Base-by-base conservation (phyloP, 495 filamentous ascomycete species). In the Aspergillus homomorphus region DNA sequence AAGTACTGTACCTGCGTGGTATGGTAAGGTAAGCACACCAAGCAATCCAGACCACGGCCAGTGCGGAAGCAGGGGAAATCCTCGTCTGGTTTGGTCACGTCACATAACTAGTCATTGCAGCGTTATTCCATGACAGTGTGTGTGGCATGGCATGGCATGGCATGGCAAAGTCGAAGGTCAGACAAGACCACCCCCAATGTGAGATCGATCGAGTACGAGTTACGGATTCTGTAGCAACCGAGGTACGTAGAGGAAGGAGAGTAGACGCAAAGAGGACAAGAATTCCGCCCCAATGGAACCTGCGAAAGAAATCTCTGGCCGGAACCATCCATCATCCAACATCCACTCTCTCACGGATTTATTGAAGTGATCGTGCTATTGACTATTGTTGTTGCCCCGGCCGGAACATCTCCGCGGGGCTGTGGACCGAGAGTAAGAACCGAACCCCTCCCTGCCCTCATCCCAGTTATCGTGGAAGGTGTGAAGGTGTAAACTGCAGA, bases 381-480 rank as follows among this genome's bases (percentile, higher is more conserved):
- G 33, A 38, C 8, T 38, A 12, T 12, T 38, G 10, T 38, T 12
- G 33, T 38, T 38, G 33, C 33, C n/a, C 48, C 48, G 24, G 48
- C 48, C 48, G 48, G 48, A 51, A 51, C 48, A 51, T 51, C 48
- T 51, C 48, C 48, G 48, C 48, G 48, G n/a, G 48, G 48, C 33
- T 38, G 33, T 38, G 33, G 33, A 14, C 33, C 33, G n/a, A 38
- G 33, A 38, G 33, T 5, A 12, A 38, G 15, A 38, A 38, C n/a
- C n/a, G 33, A 28, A 28, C 33, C 10, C 33, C 33, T 12, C 33
- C 6, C 33, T 9, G 4, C 26, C 26, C 26, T 28, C 26, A 28
- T 38, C 33, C 12, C 33, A 38, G 33, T 12, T 12, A 38, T 38
- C 33, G 15, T 38, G 33, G 33, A 2, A 5, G 8, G 33, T 38